Evolutionary conservation across 164 flowering plant species (phyloP).

Genomic region (Protea cynaroides): DNA sequence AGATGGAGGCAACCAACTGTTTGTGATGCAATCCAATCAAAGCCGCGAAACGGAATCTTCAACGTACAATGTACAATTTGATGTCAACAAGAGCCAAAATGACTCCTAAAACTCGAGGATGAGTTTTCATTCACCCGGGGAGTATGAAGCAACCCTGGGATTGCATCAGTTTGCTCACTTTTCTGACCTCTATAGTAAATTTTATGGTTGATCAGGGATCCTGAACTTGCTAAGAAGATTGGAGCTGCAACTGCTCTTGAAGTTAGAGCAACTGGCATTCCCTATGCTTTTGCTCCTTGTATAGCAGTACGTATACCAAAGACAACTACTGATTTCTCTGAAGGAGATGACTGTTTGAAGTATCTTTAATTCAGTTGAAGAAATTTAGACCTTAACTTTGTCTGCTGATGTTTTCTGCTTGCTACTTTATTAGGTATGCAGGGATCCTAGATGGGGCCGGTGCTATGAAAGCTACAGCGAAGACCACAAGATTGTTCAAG

Average conservation of each 20-base stretch:
- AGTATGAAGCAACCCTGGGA: no score
- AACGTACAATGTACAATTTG: no score
- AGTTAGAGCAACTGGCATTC: constrained; percentile 64
- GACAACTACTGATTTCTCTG: neutral
- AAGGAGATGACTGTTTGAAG: neutral
- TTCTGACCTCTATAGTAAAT: no score
- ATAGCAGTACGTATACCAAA: constrained; percentile 35
- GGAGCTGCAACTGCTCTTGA: constrained; percentile 64
- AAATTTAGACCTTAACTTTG: neutral
- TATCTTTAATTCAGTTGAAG: neutral
- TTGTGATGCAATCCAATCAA: no score
- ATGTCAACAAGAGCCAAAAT: no score
- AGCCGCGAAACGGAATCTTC: no score
- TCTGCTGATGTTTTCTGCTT: neutral
- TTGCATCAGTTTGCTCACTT: no score
- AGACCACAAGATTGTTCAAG: constrained; percentile 40
- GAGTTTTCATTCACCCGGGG: no score
- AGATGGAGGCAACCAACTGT: no score
- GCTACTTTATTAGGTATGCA: constrained; percentile 35
- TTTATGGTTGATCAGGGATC: constrained; percentile 34
- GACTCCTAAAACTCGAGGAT: no score
- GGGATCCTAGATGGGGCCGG: constrained; percentile 68
- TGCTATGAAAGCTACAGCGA: constrained; percentile 63
- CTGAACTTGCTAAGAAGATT: constrained; percentile 40
- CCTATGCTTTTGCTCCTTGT: constrained; percentile 56